Evolutionary conservation across 2,329 filamentous ascomycete genomes (phyloP).

Genomic region (Colletotrichum sp.): DNA sequence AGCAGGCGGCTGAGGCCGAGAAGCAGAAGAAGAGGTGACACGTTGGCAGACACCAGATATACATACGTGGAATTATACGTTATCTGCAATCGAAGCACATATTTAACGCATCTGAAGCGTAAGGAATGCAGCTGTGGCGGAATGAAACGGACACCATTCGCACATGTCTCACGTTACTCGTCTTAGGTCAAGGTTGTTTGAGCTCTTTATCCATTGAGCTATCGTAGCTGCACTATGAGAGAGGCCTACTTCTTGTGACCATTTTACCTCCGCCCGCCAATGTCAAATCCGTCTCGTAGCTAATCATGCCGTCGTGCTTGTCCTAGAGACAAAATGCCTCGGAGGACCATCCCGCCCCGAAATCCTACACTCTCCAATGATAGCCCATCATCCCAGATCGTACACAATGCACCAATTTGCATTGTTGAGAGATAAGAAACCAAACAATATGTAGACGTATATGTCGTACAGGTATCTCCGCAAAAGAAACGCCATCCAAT

Average conservation of each 20-base stretch:
- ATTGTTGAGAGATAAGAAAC: slow-evolving; percentile 9
- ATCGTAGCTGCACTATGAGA: background rate
- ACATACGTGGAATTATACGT: background rate
- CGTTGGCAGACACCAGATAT: background rate
- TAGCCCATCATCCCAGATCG: background rate
- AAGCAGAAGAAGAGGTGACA: background rate
- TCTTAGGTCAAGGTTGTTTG: background rate
- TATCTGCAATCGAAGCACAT: background rate
- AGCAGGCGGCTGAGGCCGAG: slow-evolving; percentile 31
- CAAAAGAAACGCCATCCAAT: slow-evolving; percentile 20
- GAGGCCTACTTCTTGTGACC: background rate
- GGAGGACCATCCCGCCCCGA: background rate
- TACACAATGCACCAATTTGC: background rate
- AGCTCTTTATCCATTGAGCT: slow-evolving; percentile 14
- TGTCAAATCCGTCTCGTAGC: background rate
- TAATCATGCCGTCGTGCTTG: background rate
- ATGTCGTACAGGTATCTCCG: slow-evolving; percentile 22
- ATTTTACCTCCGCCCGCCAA: background rate
- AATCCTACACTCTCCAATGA: background rate
- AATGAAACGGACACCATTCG: background rate
- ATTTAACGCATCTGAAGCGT: background rate
- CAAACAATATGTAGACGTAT: slow-evolving; percentile 21
- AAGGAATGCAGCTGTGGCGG: background rate
- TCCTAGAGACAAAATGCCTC: background rate
- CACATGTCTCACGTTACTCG: background rate